A percentile compares a stretch with the other conserved stretches of the same genome.
Conservation (phyloP, 2,329 filamentous ascomycete genomes). For the Domatiomyces globalis region DNA sequence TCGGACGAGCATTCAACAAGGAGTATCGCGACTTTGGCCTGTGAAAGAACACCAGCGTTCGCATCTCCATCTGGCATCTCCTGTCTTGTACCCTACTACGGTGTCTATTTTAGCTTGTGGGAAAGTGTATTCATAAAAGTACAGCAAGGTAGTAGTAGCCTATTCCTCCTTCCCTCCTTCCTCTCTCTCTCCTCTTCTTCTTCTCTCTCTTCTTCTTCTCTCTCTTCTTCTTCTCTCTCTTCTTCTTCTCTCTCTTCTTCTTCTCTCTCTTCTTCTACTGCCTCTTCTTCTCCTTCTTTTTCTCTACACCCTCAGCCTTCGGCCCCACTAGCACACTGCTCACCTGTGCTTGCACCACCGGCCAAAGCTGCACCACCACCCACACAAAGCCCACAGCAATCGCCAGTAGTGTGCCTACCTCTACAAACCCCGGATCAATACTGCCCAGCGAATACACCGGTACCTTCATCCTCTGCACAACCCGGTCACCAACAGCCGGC, state of each 20-base stretch:
- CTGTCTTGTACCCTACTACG: too few species aligned
- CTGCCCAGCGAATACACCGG: conserved; percentile 48
- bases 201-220: conserved; percentile 8
- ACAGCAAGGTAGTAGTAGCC: too few species aligned
- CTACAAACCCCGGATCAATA: conserved; percentile 34
- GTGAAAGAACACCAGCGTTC: conserved; percentile 1
- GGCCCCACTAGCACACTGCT: conserved; percentile 11
- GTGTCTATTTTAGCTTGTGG: too few species aligned
- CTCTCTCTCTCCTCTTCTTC: neutral
- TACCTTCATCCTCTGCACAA: conserved; percentile 45
- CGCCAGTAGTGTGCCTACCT: conserved; percentile 42
- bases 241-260: too few species aligned
- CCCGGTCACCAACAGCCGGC: conserved; percentile 20
- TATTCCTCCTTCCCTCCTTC: too few species aligned
- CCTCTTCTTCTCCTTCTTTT: too few species aligned
- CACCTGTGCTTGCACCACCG: conserved; percentile 17
- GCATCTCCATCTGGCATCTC: too few species aligned
- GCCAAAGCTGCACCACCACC: conserved; percentile 47
- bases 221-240: too few species aligned
- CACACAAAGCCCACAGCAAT: conserved; percentile 55
- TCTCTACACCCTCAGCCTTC: too few species aligned
- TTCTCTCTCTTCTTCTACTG: too few species aligned
- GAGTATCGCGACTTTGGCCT: conserved; percentile 43
- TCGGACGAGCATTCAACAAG: conserved; percentile 82
- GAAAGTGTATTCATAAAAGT: too few species aligned